A percentile compares a stretch with the other conserved stretches of the same genome.
These are phyloP conservation scores for Candida insectalens DNA, from an alignment of 805 yeast species.

Conservation along the genomic window DNA sequence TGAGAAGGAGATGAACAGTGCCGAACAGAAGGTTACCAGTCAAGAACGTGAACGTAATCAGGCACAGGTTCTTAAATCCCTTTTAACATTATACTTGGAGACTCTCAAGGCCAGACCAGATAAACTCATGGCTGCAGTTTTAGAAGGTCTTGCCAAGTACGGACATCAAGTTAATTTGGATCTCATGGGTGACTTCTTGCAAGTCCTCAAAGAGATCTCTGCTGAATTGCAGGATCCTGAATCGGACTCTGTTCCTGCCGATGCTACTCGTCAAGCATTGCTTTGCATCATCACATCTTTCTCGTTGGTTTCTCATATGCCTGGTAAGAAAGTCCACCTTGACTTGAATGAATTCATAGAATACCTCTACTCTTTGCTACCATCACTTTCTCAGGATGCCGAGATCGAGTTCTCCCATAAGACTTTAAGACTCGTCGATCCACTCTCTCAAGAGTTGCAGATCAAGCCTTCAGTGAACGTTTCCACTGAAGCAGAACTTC, in stretches of 20 bases:
- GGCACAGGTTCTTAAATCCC: constrained; percentile 67
- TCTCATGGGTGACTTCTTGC: constrained; percentile 83
- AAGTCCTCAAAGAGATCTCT: constrained; percentile 77
- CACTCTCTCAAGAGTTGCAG: constrained; percentile 33
- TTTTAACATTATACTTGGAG: constrained; percentile 68
- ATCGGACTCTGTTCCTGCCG: constrained; percentile 21
- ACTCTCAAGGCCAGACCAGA: constrained; percentile 56
- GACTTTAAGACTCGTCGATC: constrained; percentile 73
- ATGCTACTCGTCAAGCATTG: constrained; percentile 60
- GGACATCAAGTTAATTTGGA: constrained; percentile 93
- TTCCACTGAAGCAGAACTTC: constrained; percentile 79
- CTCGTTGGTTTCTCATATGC: constrained; percentile 70
- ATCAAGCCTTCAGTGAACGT: constrained; percentile 69
- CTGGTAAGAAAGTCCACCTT: constrained; percentile 59
- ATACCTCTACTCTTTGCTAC: constrained; percentile 59
- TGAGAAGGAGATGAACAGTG: constrained; percentile 80
- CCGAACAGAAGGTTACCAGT: constrained; percentile 79
- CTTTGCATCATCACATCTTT: constrained; percentile 87
- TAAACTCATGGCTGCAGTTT: constrained; percentile 69
- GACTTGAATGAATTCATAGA: constrained; percentile 78
- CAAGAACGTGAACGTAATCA: constrained; percentile 84
- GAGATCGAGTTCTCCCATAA: constrained; percentile 83
- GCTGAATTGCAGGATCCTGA: constrained; percentile 28
- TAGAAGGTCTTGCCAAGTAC: constrained; percentile 84
- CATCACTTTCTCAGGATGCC: constrained; percentile 63